Base-by-base conservation (phyloP, 192 early-diverging fungal species). In the Podila epicladia region DNA sequence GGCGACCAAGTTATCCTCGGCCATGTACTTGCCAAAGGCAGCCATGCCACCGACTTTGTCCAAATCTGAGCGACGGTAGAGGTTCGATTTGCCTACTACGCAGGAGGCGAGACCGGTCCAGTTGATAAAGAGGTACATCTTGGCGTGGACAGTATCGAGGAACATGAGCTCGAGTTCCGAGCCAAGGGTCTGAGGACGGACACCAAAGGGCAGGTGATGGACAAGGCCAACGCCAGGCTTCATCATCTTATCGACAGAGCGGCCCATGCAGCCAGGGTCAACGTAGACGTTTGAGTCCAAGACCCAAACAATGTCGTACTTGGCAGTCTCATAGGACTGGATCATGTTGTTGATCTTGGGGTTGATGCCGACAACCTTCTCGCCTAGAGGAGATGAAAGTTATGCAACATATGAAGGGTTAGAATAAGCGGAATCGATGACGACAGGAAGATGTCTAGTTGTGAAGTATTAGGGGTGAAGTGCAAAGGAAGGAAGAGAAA, bases 341-440 rank as follows among this genome's bases (percentile, higher is more conserved):
- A 97, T 80, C 88, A 99, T 87, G 87, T 97, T 97, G 86, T 96
- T 96, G 73, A 98, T 92, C 83, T 99, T 99, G 20, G 98, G 98
- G 82, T 99, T 99, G 60, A 94, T 91, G 45, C 96, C 97, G 2
- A 95, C 91, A 50, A 87, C 74, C 45, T 87, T 72, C 57, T 90
- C 90, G 33, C 91, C 93, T 94, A 55, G 35, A 9, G 35, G 62
- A 51, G 50, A 33, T 33, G 19, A 61, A 55, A 64, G 59, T 32
- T 65, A 17, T n/a, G 22, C 11, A 55, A 58, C 35, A 31, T 9
- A 53, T 24, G 53, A 9, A 26, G 22, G 3, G 15, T 45, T 45
- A 45, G 38, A 3, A 41, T 41, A 41, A 41, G 38, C 3, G 38
- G 33, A 33, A 33, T 12, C 9, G 13, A 45, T 15, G 41, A 17